Base-by-base conservation (phyloP, 2,329 filamentous ascomycete species). In the Trichoderma guizhouense region DNA sequence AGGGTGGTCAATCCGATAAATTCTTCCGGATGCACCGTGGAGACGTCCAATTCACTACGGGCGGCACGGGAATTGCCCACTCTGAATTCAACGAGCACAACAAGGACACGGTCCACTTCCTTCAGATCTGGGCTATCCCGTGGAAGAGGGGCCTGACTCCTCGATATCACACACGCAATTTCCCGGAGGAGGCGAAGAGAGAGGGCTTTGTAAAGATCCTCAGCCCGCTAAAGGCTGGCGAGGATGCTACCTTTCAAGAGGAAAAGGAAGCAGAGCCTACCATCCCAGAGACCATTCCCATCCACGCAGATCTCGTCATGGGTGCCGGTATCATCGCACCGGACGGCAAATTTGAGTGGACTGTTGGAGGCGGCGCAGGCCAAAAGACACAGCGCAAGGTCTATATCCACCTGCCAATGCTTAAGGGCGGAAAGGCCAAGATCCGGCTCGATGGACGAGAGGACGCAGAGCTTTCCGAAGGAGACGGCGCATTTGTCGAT, bases 41-140 rank as follows among this genome's bases (percentile, higher is more conserved):
- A 14, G 93, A 97, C 80, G 92, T 97, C 58, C 94, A 97, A 78
- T 97, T 97, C 81, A 97, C 94, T 11, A 94, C 91, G 15, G 94
- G 93, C n/a, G 94, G 94, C 69, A 94, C 89, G 6, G 90, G 90
- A 76, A 89, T 97, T 77, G 89, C 93, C 2, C 93, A 97, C 81
- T 92, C 90, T 8, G 94, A 97, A 82, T 90, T 91, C 82, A 96
- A 95, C 81, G 90, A 96, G 82, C 90, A 93, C 79, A 80, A 83
- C 68, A 82, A 86, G 15, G 88, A 93, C 58, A 89, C 91, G 28
- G 92, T 93, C 14, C 93, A 97, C 79, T 97, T 97, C 79, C 83
- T 97, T 39, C 94, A 97, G 82, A 97, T 97, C 76, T 97, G 93
- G 94, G 93, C 91, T 1, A 84, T 93, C 64, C 93, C 93, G 0